Percentiles rank a stretch among this genome's conserved stretches.
Evolutionary conservation across 495 filamentous ascomycete genomes (phyloP).

Genomic region (Elasticomyces elasticus): DNA sequence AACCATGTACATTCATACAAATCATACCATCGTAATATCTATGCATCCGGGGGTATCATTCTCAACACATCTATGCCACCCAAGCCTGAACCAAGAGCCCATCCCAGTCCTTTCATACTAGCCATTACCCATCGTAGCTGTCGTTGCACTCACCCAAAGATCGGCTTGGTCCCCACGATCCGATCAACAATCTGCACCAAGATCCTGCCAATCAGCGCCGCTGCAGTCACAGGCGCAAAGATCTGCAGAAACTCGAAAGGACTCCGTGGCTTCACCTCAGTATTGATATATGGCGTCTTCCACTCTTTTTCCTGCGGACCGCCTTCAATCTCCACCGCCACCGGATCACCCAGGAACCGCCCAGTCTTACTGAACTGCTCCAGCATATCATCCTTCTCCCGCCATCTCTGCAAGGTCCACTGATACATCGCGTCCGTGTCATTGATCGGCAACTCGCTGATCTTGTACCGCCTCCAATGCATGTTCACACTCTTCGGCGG

Average conservation of each 20-base stretch:
- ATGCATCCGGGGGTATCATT: too few species aligned
- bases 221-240: conserved; percentile 23
- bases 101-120: too few species aligned
- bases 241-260: conserved; percentile 36
- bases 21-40: too few species aligned
- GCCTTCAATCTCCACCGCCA: conserved; percentile 32
- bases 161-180: conserved; percentile 1
- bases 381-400: conserved; percentile 68
- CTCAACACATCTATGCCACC: too few species aligned
- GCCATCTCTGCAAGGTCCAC: conserved; percentile 70
- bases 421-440: conserved; percentile 52
- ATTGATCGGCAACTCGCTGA: conserved; percentile 57
- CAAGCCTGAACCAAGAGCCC: too few species aligned
- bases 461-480: conserved; percentile 65
- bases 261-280: conserved; percentile 42
- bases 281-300: conserved; percentile 48
- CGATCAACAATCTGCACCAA: conserved; percentile 9
- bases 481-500: conserved; percentile 78
- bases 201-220: conserved; percentile 9
- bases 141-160: not conserved
- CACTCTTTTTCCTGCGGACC: conserved; percentile 13
- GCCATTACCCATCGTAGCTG: too few species aligned
- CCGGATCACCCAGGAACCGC: conserved; percentile 55
- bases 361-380: conserved; percentile 61
- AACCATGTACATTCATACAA: too few species aligned